Evolutionary conservation across 1,139 yeast genomes (phyloP), one percentile per base, ranked within the genome.

Genomic region (Taphrina pruni): DNA sequence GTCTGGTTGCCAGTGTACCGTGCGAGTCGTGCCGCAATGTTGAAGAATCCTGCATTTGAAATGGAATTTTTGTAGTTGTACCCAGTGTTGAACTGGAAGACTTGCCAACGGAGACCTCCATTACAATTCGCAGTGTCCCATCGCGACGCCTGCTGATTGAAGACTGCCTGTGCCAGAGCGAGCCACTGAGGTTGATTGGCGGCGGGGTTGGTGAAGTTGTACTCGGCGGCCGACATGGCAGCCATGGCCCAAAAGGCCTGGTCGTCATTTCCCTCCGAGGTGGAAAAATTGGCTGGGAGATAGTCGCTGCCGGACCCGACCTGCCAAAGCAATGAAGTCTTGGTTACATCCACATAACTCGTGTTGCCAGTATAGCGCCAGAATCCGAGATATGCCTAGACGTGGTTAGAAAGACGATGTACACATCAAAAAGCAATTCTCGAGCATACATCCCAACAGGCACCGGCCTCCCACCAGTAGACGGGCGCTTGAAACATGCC

Each of bases 381-480:
- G 76, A 86, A 88, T 76, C 88, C 93, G 68, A 90, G 58, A n/a
- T 60, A 68, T 9, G 62, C 58, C 60, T 50, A 45, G n/a, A 45
- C 8, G 20, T 26, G 32, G 32, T 26, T 4, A 26, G 32, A 26
- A 26, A 26, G 4, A 26, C 4, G 32, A 26, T 26, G 32, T 26
- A 26, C 32, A 4, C n/a, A 39, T 17, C 14, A 35, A 20, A 11
- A 26, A 21, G 38, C 17, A 17, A 21, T 26, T 26, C 32, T 26
- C 32, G 32, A 36, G 50, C 71, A 36, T 67, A 71, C 72, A 36
- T 70, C 65, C 86, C 90, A 88, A 0, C 90, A 91, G 71, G 91
- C 96, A 73, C 96, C 97, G 57, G 95, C 94, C 80, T 88, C 90
- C 96, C 97, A 91, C 97, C 97, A 91, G 81, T 88, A 90, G 80